Evolutionary conservation across 371 early-diverging fungal species (phyloP).

Genomic region (Mortierella sp.): DNA sequence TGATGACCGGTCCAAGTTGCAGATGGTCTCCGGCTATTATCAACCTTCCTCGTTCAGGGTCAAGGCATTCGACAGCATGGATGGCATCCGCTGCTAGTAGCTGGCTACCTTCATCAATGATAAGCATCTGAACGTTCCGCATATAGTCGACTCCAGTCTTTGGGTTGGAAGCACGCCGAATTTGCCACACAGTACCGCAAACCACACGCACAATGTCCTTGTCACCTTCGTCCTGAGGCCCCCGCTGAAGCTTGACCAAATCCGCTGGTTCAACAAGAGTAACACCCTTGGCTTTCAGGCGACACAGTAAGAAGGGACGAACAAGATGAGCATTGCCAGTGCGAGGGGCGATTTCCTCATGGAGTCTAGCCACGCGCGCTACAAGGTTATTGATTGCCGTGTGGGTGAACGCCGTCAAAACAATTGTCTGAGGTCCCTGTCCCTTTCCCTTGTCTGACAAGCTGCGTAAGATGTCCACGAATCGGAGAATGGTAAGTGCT

Average conservation of each 20-base stretch:
- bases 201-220: conserved; percentile 50
- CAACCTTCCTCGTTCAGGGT: conserved; percentile 54
- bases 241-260: conserved; percentile 10
- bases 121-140: conserved; percentile 58
- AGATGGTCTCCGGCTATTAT: conserved; percentile 71
- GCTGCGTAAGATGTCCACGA: conserved; percentile 50
- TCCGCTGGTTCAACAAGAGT: conserved; percentile 11
- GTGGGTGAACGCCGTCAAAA: conserved; percentile 67
- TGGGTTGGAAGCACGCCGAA: conserved; percentile 55
- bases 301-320: conserved; percentile 29
- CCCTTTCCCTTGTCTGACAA: conserved; percentile 22
- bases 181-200: conserved; percentile 69
- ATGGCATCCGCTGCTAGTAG: conserved; percentile 61
- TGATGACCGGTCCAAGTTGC: conserved; percentile 68
- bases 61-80: conserved; percentile 59
- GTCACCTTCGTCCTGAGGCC: conserved; percentile 4
- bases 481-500: conserved; percentile 61
- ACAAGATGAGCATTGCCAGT: conserved; percentile 16
- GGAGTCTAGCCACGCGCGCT: conserved; percentile 55
- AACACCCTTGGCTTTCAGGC: conserved; percentile 21
- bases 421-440: conserved; percentile 58
- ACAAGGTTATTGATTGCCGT: conserved; percentile 63
- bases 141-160: conserved; percentile 46
- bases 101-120: conserved; percentile 69
- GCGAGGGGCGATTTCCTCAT: conserved; percentile 30